Conservation (phyloP, 1,284 basidiomycete species). For the Uromyces viciae-fabae region DNA sequence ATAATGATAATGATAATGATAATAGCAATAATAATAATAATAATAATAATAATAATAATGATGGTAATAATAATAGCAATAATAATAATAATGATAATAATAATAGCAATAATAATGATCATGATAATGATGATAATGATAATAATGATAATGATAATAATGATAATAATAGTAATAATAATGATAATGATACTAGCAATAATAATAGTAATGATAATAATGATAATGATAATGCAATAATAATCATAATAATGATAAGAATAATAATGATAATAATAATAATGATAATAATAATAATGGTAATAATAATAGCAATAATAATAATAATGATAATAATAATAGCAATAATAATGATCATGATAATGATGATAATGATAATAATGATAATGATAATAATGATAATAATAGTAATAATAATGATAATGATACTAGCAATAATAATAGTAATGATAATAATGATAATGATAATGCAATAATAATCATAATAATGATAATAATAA, state of each 20-base stretch:
- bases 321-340: not conserved
- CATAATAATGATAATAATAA: not conserved
- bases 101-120: not conserved
- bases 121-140: not conserved
- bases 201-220: not conserved
- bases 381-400: not conserved
- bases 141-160: not conserved
- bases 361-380: not conserved
- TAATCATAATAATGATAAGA: not conserved
- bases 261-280: not conserved
- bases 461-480: not conserved
- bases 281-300: not conserved
- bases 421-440: not conserved
- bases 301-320: not conserved
- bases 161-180: not conserved
- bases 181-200: not conserved
- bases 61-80: not conserved
- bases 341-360: not conserved
- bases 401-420: not conserved
- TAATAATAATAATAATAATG: not conserved
- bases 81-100: not conserved
- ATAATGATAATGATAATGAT: too few relatives aligned
- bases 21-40: not conserved
- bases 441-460: not conserved
- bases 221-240: not conserved